Conservation (phyloP, 1,284 basidiomycete genomes). For the Tilletiaria anomala region DNA sequence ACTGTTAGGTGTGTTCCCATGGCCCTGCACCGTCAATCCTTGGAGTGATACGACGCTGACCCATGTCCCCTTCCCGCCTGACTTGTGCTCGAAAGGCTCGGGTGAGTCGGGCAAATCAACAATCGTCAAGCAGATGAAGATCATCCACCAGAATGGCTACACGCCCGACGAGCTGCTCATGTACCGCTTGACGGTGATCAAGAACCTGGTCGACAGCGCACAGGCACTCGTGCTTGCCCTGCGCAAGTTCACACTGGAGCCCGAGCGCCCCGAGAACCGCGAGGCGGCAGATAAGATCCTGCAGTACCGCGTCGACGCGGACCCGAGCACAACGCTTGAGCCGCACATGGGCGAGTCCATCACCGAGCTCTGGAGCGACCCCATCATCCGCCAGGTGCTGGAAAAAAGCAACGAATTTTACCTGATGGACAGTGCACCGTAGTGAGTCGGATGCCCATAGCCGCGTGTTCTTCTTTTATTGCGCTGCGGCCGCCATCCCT, state of each 20-base stretch:
- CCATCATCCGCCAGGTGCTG: slow-evolving; percentile 70
- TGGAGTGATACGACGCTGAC: too few relatives aligned
- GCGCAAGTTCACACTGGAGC: slow-evolving; percentile 74
- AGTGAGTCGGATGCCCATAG: slow-evolving; percentile 52
- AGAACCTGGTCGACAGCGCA: slow-evolving; percentile 48
- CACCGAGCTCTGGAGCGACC: slow-evolving; percentile 74
- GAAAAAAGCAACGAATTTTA: slow-evolving; percentile 81
- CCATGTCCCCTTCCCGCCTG: not conserved
- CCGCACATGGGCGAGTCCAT: slow-evolving; percentile 54
- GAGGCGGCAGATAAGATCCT: slow-evolving; percentile 49
- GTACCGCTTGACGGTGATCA: slow-evolving; percentile 58
- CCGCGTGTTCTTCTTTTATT: not conserved
- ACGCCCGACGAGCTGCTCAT: slow-evolving; percentile 61
- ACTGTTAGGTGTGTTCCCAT: slow-evolving; percentile 59
- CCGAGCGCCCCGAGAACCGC: slow-evolving; percentile 60
- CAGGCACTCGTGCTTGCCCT: slow-evolving; percentile 79
- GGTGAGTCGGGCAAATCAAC: slow-evolving; percentile 85
- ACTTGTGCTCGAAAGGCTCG: slow-evolving; percentile 38
- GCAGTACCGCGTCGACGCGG: slow-evolving; percentile 30
- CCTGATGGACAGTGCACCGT: slow-evolving; percentile 85
- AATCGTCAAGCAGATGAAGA: slow-evolving; percentile 99
- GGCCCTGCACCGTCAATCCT: not conserved
- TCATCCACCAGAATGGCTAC: slow-evolving; percentile 91
- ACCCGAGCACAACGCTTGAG: slow-evolving; percentile 39
- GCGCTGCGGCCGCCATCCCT: slow-evolving; percentile 8